Conservation (phyloP, 495 filamentous ascomycete genomes). For the Neurospora sp. region DNA sequence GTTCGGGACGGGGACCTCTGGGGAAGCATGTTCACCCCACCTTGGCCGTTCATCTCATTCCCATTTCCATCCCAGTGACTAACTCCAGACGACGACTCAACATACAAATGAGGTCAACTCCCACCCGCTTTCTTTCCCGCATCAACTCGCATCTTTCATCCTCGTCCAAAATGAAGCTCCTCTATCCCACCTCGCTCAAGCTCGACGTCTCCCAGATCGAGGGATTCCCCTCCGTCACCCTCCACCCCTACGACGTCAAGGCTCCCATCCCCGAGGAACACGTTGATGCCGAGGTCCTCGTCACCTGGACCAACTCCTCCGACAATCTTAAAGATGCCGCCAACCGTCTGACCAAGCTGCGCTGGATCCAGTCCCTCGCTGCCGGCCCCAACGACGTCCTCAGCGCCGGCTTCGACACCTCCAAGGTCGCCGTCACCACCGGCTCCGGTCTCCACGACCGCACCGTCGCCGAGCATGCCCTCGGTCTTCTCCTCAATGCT, state of each 20-base stretch:
- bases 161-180: constrained; percentile 42
- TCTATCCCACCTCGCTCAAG: constrained; percentile 48
- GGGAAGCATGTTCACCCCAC: neutral
- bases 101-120: neutral
- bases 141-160: neutral
- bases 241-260: constrained; percentile 47
- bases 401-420: constrained; percentile 41
- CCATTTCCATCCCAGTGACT: neutral
- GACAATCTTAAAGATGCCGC: constrained; percentile 44
- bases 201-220: constrained; percentile 39
- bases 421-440: constrained; percentile 35
- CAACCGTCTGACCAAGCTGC: constrained; percentile 36
- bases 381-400: constrained; percentile 54
- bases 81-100: neutral
- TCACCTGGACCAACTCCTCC: constrained; percentile 47
- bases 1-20: neutral
- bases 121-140: neutral
- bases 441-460: constrained; percentile 52
- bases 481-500: constrained; percentile 41
- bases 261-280: constrained; percentile 39
- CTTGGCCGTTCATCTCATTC: neutral
- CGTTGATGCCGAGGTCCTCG: constrained; percentile 43
- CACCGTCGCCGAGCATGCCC: constrained; percentile 49
- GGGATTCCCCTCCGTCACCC: constrained; percentile 37
- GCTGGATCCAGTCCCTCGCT: constrained; percentile 52